Base-by-base conservation (phyloP, 768 basidiomycete genomes). In the Tricholoma saponaceum region DNA sequence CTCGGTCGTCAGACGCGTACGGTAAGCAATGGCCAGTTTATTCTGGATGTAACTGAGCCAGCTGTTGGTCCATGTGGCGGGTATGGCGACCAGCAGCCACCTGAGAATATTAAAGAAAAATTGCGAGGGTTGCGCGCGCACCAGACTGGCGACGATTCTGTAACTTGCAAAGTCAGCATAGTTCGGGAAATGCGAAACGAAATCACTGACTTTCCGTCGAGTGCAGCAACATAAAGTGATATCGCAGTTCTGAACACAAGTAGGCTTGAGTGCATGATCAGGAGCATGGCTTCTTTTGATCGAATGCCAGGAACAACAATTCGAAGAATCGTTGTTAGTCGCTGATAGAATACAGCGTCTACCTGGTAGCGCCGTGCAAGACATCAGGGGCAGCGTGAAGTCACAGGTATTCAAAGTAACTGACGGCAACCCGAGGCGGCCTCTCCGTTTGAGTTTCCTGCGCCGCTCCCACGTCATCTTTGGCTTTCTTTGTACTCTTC, bases 71-170 rank as follows among this genome's bases (percentile, higher is more conserved):
- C 90, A 92, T 16, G 94, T 95, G 1, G 94, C 94, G 0, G 94
- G 94, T 54, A 95, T 85, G 28, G 96, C 96, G 13, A 98, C 89
- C 7, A 92, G 74, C 12, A 98, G 77, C 96, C 96, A 99, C 51
- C 86, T 83, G 30, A 87, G 72, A 59, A 99, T 95, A 60, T 97
- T 94, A 59, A 81, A 72, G 30, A 94, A 79, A 75, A 98, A 98
- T 53, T 86, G 78, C 2, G 79, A 63, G 2, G 91, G 85, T 64
- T 88, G 85, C 6, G 90, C 92, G 56, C 94, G 87, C 30, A 99
- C 96, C 9, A 99, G 83, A 49, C 92, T 93, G 3, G 95, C 92
- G 4, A 98, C 96, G 62, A 98, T 98, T 68, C 93, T 95, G 60
- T 28, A 20, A 44, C n/a, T 20, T 26, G 16, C 33, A 44, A n/a